These are phyloP conservation scores for Metschnikowia amazonensis DNA, from an alignment of 805 yeast genomes.

Conservation along the genomic window DNA sequence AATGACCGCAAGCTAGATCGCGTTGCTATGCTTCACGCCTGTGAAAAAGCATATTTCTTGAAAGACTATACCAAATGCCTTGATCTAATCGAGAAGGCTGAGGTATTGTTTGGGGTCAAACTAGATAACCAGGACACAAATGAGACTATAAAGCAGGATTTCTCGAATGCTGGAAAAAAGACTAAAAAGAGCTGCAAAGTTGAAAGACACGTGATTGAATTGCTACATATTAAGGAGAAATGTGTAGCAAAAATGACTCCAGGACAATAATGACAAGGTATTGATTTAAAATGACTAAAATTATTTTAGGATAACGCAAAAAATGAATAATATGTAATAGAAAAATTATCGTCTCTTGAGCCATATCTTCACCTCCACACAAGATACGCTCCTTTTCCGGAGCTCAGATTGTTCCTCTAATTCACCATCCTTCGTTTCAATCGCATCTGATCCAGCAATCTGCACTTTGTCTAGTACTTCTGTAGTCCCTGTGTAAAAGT, in stretches of 20 bases:
- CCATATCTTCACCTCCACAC: conserved; percentile 44
- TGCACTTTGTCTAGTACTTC: conserved; percentile 68
- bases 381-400: conserved; percentile 45
- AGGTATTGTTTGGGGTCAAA: conserved; percentile 27
- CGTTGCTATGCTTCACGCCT: conserved; percentile 51
- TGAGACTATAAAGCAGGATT: conserved; percentile 19
- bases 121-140: conserved; percentile 22
- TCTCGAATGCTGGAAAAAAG: conserved; percentile 23
- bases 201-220: conserved; percentile 49
- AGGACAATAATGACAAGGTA: not conserved
- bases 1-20: conserved; percentile 49
- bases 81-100: conserved; percentile 37
- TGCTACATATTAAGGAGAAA: conserved; percentile 41
- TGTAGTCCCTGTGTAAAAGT: conserved; percentile 59
- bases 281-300: not conserved
- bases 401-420: conserved; percentile 32
- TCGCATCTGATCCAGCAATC: conserved; percentile 10
- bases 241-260: conserved; percentile 22
- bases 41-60: conserved; percentile 60
- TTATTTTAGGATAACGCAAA: not conserved
- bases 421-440: conserved; percentile 20
- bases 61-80: conserved; percentile 52
- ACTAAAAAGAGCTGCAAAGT: conserved; percentile 33
- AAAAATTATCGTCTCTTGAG: conserved; percentile 17
- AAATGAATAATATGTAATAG: not conserved